Percentiles rank a stretch among this genome's conserved stretches.
Evolutionary conservation across 257 asterid species (phyloP).

Genomic region (Asclepias syriaca): DNA sequence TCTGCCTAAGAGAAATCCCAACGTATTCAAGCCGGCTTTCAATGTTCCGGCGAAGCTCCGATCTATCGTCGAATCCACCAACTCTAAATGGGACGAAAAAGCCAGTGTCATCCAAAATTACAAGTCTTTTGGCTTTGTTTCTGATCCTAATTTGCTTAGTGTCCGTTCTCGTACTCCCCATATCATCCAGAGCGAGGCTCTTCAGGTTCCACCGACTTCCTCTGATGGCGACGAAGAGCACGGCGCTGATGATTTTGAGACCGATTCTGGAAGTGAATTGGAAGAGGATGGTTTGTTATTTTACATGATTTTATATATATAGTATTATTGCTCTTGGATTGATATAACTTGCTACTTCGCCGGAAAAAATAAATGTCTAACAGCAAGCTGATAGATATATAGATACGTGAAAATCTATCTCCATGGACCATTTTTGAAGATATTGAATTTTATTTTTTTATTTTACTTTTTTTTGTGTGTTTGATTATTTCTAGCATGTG

Average conservation of each 20-base stretch:
- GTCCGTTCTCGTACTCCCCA: slow-evolving; percentile 79
- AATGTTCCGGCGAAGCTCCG: slow-evolving; percentile 78
- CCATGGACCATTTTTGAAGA: neutral
- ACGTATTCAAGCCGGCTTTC: slow-evolving; percentile 85
- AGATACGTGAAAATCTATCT: neutral
- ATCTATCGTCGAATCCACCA: slow-evolving; percentile 44
- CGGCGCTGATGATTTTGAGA: slow-evolving; percentile 15
- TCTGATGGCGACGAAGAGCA: slow-evolving; percentile 10
- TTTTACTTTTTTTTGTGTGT: no score
- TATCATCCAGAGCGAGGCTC: slow-evolving; percentile 58
- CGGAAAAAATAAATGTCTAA: neutral
- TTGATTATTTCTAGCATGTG: neutral
- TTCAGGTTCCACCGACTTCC: slow-evolving; percentile 56
- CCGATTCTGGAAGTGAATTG: slow-evolving; percentile 84
- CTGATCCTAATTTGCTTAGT: slow-evolving; percentile 85
- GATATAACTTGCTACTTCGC: neutral
- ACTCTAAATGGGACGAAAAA: slow-evolving; percentile 73
- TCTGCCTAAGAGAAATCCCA: slow-evolving; percentile 67
- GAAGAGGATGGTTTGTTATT: slow-evolving; percentile 80
- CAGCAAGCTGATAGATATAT: neutral
- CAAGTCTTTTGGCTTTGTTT: slow-evolving; percentile 88
- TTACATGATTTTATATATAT: no score
- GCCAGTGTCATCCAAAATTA: slow-evolving; percentile 82
- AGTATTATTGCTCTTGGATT: neutral
- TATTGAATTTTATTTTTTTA: neutral